These are phyloP conservation scores for Thinopyrum elongatum DNA, from an alignment of 176 grass and related monocot species.

Conservation along the genomic window DNA sequence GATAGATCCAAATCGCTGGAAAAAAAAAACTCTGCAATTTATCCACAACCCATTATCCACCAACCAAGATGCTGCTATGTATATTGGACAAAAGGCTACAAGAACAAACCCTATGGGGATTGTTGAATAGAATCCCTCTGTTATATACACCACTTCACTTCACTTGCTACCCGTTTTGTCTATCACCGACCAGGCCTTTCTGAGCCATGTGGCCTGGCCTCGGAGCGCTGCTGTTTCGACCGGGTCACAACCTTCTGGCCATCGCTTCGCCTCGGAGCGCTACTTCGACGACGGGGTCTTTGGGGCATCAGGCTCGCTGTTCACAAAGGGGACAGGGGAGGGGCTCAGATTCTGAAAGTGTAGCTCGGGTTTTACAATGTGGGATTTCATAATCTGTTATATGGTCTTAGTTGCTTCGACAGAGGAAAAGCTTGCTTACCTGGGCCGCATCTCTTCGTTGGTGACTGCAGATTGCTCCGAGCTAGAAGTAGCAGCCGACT, in stretches of 20 bases:
- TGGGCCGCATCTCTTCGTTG: constrained; percentile 33
- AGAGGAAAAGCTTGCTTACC: constrained; percentile 36
- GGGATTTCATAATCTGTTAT: neutral
- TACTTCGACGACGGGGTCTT: neutral
- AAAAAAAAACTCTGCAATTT: constrained; percentile 18
- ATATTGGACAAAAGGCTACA: constrained; percentile 32
- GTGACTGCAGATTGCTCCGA: constrained; percentile 7
- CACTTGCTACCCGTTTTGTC: constrained; percentile 24
- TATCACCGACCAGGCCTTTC: constrained; percentile 32
- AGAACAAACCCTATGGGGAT: constrained; percentile 39
- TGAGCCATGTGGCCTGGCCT: neutral
- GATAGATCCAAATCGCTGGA: neutral
- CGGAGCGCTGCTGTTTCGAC: neutral
- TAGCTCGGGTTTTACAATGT: neutral
- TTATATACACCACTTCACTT: constrained; percentile 50
- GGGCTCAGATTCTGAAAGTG: constrained; percentile 52
- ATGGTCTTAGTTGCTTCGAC: neutral
- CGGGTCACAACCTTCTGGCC: neutral
- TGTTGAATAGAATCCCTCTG: constrained; percentile 35
- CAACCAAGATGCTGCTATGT: constrained; percentile 13
- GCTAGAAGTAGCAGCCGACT: constrained; percentile 21
- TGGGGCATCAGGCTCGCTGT: constrained; percentile 39
- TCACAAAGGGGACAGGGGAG: constrained; percentile 19
- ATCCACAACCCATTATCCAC: constrained; percentile 13
- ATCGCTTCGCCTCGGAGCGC: neutral